Base-by-base conservation (phyloP, 805 yeast genomes). In the Candida ulmi region DNA sequence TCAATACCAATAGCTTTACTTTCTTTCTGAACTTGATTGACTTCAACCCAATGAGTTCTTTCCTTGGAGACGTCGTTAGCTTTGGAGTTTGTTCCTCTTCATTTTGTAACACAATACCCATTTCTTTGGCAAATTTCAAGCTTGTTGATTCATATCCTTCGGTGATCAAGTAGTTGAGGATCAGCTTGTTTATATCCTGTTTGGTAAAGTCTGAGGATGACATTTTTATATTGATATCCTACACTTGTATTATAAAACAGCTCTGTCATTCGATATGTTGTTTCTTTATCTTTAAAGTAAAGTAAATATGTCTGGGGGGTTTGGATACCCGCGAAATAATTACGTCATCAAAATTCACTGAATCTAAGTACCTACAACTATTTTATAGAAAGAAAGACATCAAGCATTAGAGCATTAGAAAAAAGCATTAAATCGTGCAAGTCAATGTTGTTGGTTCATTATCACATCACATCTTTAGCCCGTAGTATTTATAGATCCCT, bases 141-240 rank as follows among this genome's bases (percentile, higher is more conserved):
- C 87, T 83, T 0, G 95, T 80, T 12, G 78, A 71, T 43, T 79
- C 80, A 55, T 83, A 82, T 0, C 93, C 95, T 61, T 86, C 90
- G 37, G 78, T 76, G 12, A 88, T 75, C 44, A 88, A 72, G 59
- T 83, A 86, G 62, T 84, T 80, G 56, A 87, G 68, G 11, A 88
- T 70, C 41, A 86, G 56, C 35, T 65, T 42, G 40, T 49, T 51
- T 33, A 47, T 34, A 13, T 36, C 28, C 12, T 32, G 29, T 28
- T 39, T 37, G 11, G 13, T 26, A 12, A 26, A 26, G 11, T 26
- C 28, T 8, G n/a, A 5, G 5, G 28, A 9, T 8, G 28, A 11
- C 28, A 26, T 26, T n/a, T n/a, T n/a, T n/a, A n/a, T n/a, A n/a
- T n/a, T n/a, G n/a, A n/a, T n/a, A n/a, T n/a, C n/a, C n/a, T n/a